phyloP scores from a whole-genome alignment of 2,329 filamentous ascomycete species.

The Dryadomyces quercivorus region DNA sequence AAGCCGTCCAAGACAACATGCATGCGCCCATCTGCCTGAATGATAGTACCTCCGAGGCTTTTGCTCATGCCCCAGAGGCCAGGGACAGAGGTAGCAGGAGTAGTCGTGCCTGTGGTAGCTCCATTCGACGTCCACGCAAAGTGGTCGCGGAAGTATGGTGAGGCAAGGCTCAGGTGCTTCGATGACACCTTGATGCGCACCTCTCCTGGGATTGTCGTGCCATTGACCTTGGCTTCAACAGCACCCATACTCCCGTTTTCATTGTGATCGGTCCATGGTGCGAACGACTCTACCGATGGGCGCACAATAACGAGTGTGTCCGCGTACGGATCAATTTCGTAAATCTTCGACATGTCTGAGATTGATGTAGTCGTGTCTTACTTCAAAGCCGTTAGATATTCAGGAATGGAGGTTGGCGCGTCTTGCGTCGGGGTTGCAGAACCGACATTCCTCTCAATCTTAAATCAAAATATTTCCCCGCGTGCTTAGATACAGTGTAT shows the following conservation, averaged over 20 bases:
- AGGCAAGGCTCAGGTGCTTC: conserved; percentile 23
- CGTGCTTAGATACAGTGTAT: neutral
- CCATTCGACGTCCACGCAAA: conserved; percentile 9
- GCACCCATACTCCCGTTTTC: neutral
- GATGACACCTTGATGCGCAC: conserved; percentile 24
- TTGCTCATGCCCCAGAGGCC: neutral
- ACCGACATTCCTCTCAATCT: neutral
- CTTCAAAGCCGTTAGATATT: too few species aligned
- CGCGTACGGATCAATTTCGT: conserved; percentile 22
- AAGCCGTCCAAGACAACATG: conserved; percentile 19
- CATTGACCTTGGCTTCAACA: conserved; percentile 1
- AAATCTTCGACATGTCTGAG: conserved; percentile 18
- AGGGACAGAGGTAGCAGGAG: neutral
- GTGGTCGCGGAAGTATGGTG: conserved; percentile 17
- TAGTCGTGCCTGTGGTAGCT: neutral
- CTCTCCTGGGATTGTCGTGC: conserved; percentile 6
- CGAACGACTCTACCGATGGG: conserved; percentile 11
- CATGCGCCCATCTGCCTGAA: conserved; percentile 19
- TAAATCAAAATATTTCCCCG: neutral
- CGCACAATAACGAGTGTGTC: conserved; percentile 21
- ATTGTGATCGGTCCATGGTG: conserved; percentile 11
- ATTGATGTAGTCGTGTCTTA: too few species aligned
- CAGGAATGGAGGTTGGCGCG: neutral
- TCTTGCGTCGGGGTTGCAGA: neutral
- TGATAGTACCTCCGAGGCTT: neutral